A percentile compares a stretch with the other conserved stretches of the same genome.
These are phyloP conservation scores for Phytophthora agathidicida DNA, from an alignment of 352 stramenopile species.

Conservation along the genomic window DNA sequence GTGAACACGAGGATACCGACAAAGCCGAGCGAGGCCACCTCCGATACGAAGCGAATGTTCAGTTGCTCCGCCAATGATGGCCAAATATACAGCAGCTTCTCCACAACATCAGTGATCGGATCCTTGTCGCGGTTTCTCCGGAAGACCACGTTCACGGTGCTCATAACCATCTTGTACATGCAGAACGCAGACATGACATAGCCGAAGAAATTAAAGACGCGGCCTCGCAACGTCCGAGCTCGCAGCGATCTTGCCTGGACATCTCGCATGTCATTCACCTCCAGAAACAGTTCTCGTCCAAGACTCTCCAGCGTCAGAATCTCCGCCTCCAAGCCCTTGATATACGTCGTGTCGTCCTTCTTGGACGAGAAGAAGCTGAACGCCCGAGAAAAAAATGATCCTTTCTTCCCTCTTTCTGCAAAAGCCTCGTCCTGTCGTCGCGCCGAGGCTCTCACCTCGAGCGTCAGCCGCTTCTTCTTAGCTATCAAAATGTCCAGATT, in stretches of 20 bases:
- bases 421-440: constrained; percentile 31
- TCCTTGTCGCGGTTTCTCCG: constrained; percentile 83
- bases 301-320: constrained; percentile 83
- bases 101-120: constrained; percentile 79
- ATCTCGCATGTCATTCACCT: constrained; percentile 84
- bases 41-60: constrained; percentile 81
- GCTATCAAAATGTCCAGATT: constrained; percentile 84
- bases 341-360: constrained; percentile 49
- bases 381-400: constrained; percentile 41
- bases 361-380: constrained; percentile 39
- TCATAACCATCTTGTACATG: constrained; percentile 90
- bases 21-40: constrained; percentile 77
- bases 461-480: constrained; percentile 80
- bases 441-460: constrained; percentile 51
- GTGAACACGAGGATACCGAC: constrained; percentile 87
- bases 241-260: constrained; percentile 59
- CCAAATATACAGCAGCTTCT: constrained; percentile 86
- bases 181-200: constrained; percentile 82
- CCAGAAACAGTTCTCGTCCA: constrained; percentile 78
- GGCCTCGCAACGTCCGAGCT: constrained; percentile 68
- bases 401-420: constrained; percentile 8
- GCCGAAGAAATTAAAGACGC: constrained; percentile 83
- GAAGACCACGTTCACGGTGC: constrained; percentile 83
- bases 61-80: constrained; percentile 76
- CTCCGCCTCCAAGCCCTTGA: constrained; percentile 68